Base-by-base conservation (phyloP, 2,329 filamentous ascomycete species). In the Thelonectria olida region DNA sequence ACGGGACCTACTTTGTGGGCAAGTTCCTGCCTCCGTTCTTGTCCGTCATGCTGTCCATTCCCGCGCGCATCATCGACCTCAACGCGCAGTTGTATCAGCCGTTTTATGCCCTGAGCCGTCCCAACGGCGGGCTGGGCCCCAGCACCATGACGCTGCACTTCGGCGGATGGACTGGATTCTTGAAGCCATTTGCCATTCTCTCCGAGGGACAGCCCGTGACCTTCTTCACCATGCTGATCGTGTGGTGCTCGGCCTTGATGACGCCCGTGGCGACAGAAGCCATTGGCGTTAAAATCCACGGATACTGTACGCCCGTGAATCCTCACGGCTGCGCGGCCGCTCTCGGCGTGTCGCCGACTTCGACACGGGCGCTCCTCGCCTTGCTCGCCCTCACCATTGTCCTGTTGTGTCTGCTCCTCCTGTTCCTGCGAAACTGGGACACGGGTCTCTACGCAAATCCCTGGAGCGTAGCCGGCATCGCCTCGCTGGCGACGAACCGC, bases 61-160 rank as follows among this genome's bases (percentile, higher is more conserved):
- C 79, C 1, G 75, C 81, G 6, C 76, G 80, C n/a, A 74, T 82
- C 31, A 74, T 82, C 64, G 78, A 81, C 64, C 70, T 76, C 60
- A 79, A 80, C 60, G 79, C 75, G 4, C 79, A 80, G 56, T 70
- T 79, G 1, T 80, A 80, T 50, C 79, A 80, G 56, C 81, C 81
- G 3, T 84, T 83, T 64, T 77, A 80, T 55, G 75, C 79, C 4
- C 71, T 85, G 25, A 75, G 78, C n/a, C 72, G 66, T 7, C 63
- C 72, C 0, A 67, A 73, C 5, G 82, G 82, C 3, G 78, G 78
- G 0, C 54, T 69, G 0, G 82, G 82, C 0, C 65, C 70, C 1
- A 74, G 81, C 39, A 82, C 81, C 0, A 73, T 84, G 52, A 80
- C 76, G 5, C 73, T 83, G 8, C 75, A 80, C 57, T 83, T 81